Percentiles rank a stretch among this genome's conserved stretches.
Evolutionary conservation across 352 stramenopile species (phyloP).

Genomic region (Aphanomyces cochlioides): DNA sequence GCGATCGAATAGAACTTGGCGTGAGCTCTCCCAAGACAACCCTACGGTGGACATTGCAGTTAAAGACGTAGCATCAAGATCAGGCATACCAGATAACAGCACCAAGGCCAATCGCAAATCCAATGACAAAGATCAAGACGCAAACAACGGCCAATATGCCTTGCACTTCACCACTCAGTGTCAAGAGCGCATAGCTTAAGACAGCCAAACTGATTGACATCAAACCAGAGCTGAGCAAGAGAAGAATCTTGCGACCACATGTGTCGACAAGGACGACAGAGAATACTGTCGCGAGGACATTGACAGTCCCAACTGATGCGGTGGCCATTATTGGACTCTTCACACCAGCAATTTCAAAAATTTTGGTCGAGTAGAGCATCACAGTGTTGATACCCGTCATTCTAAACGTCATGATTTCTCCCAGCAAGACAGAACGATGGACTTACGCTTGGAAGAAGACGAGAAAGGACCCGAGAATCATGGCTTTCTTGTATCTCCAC

Average conservation of each 20-base stretch:
- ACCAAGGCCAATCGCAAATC: conserved; percentile 80
- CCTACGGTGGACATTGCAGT: conserved; percentile 38
- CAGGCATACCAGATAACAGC: conserved; percentile 65
- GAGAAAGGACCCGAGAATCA: conserved; percentile 56
- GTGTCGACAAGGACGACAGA: conserved; percentile 67
- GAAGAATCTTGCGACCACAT: conserved; percentile 65
- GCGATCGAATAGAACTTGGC: conserved; percentile 76
- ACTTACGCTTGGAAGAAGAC: conserved; percentile 77
- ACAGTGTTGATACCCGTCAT: conserved; percentile 91
- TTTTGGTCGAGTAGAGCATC: conserved; percentile 89
- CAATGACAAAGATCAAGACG: conserved; percentile 75
- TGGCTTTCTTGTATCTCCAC: conserved; percentile 52
- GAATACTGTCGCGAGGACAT: conserved; percentile 76
- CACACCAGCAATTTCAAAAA: conserved; percentile 87
- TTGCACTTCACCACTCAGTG: conserved; percentile 48
- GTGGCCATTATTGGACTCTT: conserved; percentile 82
- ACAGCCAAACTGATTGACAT: conserved; percentile 71
- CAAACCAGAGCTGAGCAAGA: conserved; percentile 59
- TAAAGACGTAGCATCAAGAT: not conserved
- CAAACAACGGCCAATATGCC: conserved; percentile 66
- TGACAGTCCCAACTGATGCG: conserved; percentile 61
- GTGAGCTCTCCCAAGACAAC: conserved; percentile 86
- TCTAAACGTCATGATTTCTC: conserved; percentile 28
- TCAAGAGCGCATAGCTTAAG: conserved; percentile 67
- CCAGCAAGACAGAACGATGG: not conserved